Evolutionary conservation across 2,329 filamentous ascomycete genomes (phyloP).

Genomic region (Diaporthe ampelina): DNA sequence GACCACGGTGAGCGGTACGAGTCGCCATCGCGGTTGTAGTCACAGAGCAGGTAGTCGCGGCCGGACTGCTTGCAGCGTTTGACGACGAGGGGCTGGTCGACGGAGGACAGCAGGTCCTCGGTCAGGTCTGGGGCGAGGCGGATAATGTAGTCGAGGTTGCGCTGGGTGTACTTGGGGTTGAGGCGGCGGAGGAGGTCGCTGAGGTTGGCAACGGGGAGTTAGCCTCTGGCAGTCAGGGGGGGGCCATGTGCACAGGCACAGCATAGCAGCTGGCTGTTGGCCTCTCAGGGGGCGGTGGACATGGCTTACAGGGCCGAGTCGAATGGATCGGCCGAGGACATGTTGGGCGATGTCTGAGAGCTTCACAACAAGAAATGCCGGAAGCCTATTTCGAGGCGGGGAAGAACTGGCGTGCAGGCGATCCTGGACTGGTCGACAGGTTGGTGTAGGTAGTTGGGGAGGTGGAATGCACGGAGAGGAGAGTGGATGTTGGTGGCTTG

Average conservation of each 20-base stretch:
- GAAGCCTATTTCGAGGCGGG: neutral
- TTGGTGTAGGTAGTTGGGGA: neutral
- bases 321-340: constrained; percentile 74
- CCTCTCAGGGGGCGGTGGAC: constrained; percentile 35
- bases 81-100: constrained; percentile 93
- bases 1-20: constrained; percentile 99
- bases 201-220: constrained; percentile 41
- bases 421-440: constrained; percentile 14
- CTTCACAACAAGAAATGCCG: constrained; percentile 13
- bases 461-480: neutral
- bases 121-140: constrained; percentile 90
- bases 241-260: constrained; percentile 17
- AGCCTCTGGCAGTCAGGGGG: constrained; percentile 21
- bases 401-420: neutral
- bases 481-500: constrained; percentile 18
- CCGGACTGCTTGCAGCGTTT: constrained; percentile 89
- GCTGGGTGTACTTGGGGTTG: constrained; percentile 91
- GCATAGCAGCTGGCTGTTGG: neutral
- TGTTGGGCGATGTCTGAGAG: constrained; percentile 44
- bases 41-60: constrained; percentile 96
- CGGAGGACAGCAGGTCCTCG: constrained; percentile 97
- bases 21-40: constrained; percentile 99
- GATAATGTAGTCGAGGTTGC: constrained; percentile 91
- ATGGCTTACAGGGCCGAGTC: constrained; percentile 80
- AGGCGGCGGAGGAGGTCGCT: constrained; percentile 98